Conservation (phyloP, 169 alveolate genomes). For the Plasmodium vivax region DNA sequence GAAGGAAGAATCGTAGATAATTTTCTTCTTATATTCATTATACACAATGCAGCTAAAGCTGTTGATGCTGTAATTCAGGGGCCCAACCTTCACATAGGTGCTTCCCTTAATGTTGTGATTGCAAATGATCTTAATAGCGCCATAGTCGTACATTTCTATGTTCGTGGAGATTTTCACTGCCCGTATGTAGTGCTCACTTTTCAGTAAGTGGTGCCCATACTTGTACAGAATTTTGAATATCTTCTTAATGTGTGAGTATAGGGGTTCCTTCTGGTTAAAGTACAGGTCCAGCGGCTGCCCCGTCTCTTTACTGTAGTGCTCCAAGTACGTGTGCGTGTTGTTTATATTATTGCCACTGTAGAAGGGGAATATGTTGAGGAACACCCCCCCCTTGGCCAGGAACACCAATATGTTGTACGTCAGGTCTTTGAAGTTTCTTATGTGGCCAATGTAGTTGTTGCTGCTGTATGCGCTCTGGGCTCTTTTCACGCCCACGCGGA, state of each 20-base stretch:
- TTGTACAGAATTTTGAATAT: slow-evolving; percentile 49
- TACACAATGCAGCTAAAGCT: slow-evolving; percentile 70
- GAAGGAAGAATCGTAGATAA: slow-evolving; percentile 63
- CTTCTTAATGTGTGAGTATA: slow-evolving; percentile 68
- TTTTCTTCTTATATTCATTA: slow-evolving; percentile 39
- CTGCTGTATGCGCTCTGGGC: neutral
- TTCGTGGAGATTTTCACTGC: slow-evolving; percentile 46
- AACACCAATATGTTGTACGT: slow-evolving; percentile 51
- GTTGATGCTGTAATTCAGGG: slow-evolving; percentile 38
- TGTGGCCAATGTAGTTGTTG: slow-evolving; percentile 64
- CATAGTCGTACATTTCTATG: slow-evolving; percentile 66
- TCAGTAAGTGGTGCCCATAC: slow-evolving; percentile 56
- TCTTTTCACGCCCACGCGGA: neutral
- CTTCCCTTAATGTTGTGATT: slow-evolving; percentile 60
- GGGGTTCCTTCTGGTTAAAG: slow-evolving; percentile 73
- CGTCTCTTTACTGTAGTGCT: slow-evolving; percentile 74
- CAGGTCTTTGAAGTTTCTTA: slow-evolving; percentile 52
- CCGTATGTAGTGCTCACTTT: slow-evolving; percentile 17
- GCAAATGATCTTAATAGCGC: slow-evolving; percentile 51
- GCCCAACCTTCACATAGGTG: slow-evolving; percentile 39
- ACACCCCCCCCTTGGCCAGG: slow-evolving; percentile 70
- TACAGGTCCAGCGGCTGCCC: slow-evolving; percentile 73
- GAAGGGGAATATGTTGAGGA: slow-evolving; percentile 58
- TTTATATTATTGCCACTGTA: slow-evolving; percentile 73
- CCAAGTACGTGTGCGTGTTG: slow-evolving; percentile 44